Evolutionary conservation across 495 filamentous ascomycete species (phyloP).

Genomic region (Umbilicaria muhlenbergii): DNA sequence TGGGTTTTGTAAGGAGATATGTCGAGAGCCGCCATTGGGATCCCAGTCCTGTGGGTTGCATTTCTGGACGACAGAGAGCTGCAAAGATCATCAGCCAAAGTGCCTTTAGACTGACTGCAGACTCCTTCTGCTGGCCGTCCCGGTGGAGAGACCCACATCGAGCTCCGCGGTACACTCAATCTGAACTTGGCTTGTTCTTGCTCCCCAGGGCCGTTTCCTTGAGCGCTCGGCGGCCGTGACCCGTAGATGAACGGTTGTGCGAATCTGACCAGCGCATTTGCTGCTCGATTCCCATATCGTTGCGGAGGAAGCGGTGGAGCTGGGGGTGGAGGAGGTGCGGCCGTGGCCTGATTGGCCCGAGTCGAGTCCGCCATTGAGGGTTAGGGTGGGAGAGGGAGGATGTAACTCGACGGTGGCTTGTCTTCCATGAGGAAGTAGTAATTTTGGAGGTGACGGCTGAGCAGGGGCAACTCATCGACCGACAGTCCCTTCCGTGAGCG

Average conservation of each 20-base stretch:
- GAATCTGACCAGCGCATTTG: constrained; percentile 39
- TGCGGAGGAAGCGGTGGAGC: constrained; percentile 33
- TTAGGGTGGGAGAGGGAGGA: too few relatives aligned
- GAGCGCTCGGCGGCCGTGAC: constrained; percentile 38
- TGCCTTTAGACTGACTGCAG: not conserved
- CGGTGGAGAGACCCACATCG: constrained; percentile 5
- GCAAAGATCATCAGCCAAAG: not conserved
- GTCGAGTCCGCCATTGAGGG: too few relatives aligned
- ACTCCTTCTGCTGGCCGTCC: constrained; percentile 1
- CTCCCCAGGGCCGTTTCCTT: constrained; percentile 12
- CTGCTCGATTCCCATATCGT: constrained; percentile 33
- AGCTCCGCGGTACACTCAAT: constrained; percentile 5
- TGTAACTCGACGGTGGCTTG: too few relatives aligned
- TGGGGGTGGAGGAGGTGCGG: constrained; percentile 33
- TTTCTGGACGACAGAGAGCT: constrained; percentile 59
- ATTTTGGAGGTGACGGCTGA: too few relatives aligned
- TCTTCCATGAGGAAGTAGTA: too few relatives aligned
- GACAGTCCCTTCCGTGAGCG: too few relatives aligned
- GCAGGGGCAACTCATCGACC: too few relatives aligned
- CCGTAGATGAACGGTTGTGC: constrained; percentile 41
- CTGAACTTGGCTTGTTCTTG: not conserved
- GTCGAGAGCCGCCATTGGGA: constrained; percentile 61
- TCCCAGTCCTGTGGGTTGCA: constrained; percentile 52
- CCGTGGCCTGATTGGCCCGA: too few relatives aligned
- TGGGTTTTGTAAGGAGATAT: constrained; percentile 59